Conservation (phyloP, 176 grass and related monocot genomes). For the Poa annua region DNA sequence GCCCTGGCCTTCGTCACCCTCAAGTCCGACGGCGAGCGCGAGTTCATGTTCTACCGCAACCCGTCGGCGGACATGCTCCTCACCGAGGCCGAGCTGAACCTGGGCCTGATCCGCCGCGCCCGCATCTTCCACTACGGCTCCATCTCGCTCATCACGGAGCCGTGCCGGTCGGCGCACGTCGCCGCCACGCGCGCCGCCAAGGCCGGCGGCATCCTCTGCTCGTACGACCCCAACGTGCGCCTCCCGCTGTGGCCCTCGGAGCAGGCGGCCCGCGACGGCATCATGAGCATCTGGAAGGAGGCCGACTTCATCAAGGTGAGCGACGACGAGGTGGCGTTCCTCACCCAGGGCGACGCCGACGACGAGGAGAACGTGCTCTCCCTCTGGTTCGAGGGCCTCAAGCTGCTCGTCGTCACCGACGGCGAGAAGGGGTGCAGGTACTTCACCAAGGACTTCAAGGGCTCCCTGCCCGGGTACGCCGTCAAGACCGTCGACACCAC, state of each 20-base stretch:
- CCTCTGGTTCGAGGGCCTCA: constrained; percentile 82
- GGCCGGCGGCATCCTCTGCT: constrained; percentile 67
- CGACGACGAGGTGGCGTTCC: constrained; percentile 88
- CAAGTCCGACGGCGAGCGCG: constrained; percentile 69
- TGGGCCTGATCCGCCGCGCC: constrained; percentile 65
- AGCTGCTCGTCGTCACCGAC: constrained; percentile 90
- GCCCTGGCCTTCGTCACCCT: constrained; percentile 89
- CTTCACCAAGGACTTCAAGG: constrained; percentile 96
- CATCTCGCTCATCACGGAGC: constrained; percentile 85
- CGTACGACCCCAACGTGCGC: constrained; percentile 87
- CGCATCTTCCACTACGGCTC: constrained; percentile 93
- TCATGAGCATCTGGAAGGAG: constrained; percentile 91
- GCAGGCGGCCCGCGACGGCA: constrained; percentile 62
- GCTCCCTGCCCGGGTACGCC: constrained; percentile 56
- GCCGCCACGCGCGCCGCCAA: constrained; percentile 91
- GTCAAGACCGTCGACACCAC: constrained; percentile 87
- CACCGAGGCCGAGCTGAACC: constrained; percentile 68
- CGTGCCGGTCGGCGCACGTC: constrained; percentile 70
- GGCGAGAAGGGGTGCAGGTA: constrained; percentile 93
- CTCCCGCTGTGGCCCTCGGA: constrained; percentile 84
- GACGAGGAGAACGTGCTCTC: constrained; percentile 74
- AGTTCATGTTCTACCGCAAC: constrained; percentile 99
- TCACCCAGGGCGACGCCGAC: constrained; percentile 69
- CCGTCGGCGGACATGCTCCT: constrained; percentile 90
- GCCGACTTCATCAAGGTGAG: constrained; percentile 98